Evolutionary conservation across 2,329 filamentous ascomycete species (phyloP), one percentile per base, ranked within the genome.

Genomic region (Hypoxylon rubiginosum): DNA sequence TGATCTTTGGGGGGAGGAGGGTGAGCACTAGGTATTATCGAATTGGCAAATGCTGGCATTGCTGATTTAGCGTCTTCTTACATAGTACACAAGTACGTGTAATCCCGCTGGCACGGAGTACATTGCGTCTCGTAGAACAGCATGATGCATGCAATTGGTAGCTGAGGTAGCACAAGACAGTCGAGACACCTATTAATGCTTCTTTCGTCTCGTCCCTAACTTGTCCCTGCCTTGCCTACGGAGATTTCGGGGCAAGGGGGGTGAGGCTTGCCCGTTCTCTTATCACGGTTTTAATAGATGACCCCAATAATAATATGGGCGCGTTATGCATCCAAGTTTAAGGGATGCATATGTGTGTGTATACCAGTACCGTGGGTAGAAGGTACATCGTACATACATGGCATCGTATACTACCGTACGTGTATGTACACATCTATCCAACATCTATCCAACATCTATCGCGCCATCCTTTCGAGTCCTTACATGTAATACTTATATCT

Each of bases 51-150:
- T n/a, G n/a, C n/a, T 66, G 54, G 39, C 58, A 62, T n/a, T 46
- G 39, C 52, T 62, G 59, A 56, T 63, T 43, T 62, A 43, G 48
- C 50, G 30, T 56, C 54, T n/a, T 60, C 53, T 66, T 59, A 58
- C 57, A n/a, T n/a, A n/a, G n/a, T n/a, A n/a, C 28, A 60, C 66
- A 52, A 50, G 57, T 61, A 56, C 57, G 62, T 69, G 48, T 62
- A 60, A 59, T 64, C 62, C 66, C 66, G 51, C 55, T 61, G 59
- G 59, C 59, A 68, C 63, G 66, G 66, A 66, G 66, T 68, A 68
- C 58, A 59, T 49, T 63, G 39, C 52, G 19, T 66, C 58, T 66
- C 61, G 56, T 54, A 36, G 54, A 46, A 46, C 48, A 50, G 21
- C 46, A 62, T 39, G 58, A 57, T 46, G 56, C 53, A 50, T 46